A percentile compares a stretch with the other conserved stretches of the same genome.
phyloP scores from a whole-genome alignment of 805 yeast species.

The Lachancea cidri region DNA sequence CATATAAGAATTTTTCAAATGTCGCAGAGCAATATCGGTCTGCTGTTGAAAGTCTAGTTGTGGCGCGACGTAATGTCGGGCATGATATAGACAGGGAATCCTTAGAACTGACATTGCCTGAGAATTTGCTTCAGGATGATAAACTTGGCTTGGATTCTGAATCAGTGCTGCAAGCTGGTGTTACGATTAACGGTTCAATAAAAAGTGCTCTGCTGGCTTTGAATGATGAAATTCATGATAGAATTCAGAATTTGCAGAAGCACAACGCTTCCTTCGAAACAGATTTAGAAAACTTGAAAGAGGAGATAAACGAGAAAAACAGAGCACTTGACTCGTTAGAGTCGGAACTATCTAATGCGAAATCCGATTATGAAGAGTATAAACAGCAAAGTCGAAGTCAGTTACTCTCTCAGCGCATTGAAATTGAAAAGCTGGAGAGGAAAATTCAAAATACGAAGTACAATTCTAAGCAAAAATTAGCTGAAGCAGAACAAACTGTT shows the following conservation, averaged over 20 bases:
- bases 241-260: constrained; percentile 13
- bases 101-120: constrained; percentile 37
- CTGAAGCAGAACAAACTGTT: constrained; percentile 44
- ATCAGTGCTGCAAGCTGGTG: constrained; percentile 1
- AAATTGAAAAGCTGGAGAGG: constrained; percentile 58
- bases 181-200: constrained; percentile 20
- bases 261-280: constrained; percentile 42
- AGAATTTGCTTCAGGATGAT: constrained; percentile 12
- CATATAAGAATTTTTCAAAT: constrained; percentile 47
- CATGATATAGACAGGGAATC: constrained; percentile 24
- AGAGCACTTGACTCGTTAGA: constrained; percentile 55
- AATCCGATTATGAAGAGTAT: constrained; percentile 51
- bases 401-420: constrained; percentile 47
- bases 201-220: constrained; percentile 29
- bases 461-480: constrained; percentile 44
- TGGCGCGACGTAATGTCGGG: constrained; percentile 18
- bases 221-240: constrained; percentile 34
- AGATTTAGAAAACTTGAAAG: constrained; percentile 49
- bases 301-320: constrained; percentile 50
- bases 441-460: constrained; percentile 47
- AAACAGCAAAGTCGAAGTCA: constrained; percentile 48
- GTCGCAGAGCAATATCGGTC: constrained; percentile 54
- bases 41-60: constrained; percentile 37
- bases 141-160: constrained; percentile 7
- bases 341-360: constrained; percentile 47